Evolutionary conservation across 139 green algal genomes (phyloP).

Genomic region (Picochlorum costavermella): DNA sequence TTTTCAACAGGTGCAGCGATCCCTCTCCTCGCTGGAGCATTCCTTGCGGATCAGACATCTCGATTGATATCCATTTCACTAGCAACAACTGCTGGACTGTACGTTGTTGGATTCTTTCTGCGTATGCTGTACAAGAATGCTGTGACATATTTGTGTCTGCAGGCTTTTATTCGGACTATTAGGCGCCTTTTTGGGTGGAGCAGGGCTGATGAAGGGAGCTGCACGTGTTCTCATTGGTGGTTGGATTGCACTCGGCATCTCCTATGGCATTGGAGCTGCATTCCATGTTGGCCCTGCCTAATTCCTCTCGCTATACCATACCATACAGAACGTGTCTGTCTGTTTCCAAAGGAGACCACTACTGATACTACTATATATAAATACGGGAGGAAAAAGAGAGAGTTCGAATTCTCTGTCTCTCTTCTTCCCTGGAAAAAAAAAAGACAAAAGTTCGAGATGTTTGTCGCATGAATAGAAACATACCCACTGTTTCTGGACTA

Average conservation of each 20-base stretch:
- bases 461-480: too few species aligned
- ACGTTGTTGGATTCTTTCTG: constrained; percentile 2
- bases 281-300: constrained; percentile 31
- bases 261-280: constrained; percentile 55
- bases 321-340: too few species aligned
- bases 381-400: too few species aligned
- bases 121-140: neutral
- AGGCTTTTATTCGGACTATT: constrained; percentile 48
- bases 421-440: too few species aligned
- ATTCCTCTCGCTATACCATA: too few species aligned
- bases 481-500: too few species aligned
- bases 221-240: constrained; percentile 69
- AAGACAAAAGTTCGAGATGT: too few species aligned
- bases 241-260: constrained; percentile 67
- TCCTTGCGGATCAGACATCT: constrained; percentile 34
- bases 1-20: constrained; percentile 57
- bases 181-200: constrained; percentile 62
- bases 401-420: too few species aligned
- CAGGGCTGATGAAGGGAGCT: constrained; percentile 32
- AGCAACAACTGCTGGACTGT: constrained; percentile 22
- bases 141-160: neutral
- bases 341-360: too few species aligned
- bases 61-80: constrained; percentile 39
- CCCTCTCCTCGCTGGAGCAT: constrained; percentile 53
- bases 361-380: too few species aligned